Evolutionary conservation across 306 rosid genomes (phyloP).

Genomic region (Quercus agrifolia): DNA sequence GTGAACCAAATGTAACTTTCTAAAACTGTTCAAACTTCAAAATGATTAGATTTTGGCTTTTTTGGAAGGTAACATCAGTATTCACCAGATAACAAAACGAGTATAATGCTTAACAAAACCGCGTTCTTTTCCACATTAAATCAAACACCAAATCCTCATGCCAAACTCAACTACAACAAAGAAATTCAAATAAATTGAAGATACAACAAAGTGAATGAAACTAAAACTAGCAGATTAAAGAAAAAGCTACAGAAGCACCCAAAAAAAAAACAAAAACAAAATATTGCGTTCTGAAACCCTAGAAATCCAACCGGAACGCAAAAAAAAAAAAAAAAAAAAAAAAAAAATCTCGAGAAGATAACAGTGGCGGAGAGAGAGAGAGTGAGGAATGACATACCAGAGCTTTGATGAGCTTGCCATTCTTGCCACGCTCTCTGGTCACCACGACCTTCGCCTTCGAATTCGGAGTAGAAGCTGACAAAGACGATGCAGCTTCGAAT

Average conservation of each 20-base stretch:
- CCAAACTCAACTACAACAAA: neutral
- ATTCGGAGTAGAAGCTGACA: conserved; percentile 25
- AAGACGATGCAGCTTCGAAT: conserved; percentile 27
- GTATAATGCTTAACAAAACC: neutral
- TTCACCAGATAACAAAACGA: neutral
- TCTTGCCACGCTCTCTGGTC: conserved; percentile 98
- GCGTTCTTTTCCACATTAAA: conserved; percentile 31
- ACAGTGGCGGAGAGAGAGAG: neutral
- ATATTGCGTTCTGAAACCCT: neutral
- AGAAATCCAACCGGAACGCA: conserved; percentile 1
- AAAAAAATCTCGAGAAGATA: neutral
- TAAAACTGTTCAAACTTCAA: neutral
- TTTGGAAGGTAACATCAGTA: too few relatives aligned
- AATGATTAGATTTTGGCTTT: too few relatives aligned
- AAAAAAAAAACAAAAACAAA: neutral
- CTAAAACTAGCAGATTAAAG: neutral
- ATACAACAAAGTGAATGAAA: neutral
- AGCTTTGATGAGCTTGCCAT: conserved; percentile 76
- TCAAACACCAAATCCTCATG: conserved; percentile 29
- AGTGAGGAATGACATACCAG: conserved; percentile 44
- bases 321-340: neutral
- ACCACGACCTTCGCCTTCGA: conserved; percentile 63
- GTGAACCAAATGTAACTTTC: neutral
- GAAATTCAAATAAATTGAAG: neutral
- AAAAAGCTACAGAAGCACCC: neutral